Conservation (phyloP, 345 rosid genomes). For the Rubroshorea leprosula region DNA sequence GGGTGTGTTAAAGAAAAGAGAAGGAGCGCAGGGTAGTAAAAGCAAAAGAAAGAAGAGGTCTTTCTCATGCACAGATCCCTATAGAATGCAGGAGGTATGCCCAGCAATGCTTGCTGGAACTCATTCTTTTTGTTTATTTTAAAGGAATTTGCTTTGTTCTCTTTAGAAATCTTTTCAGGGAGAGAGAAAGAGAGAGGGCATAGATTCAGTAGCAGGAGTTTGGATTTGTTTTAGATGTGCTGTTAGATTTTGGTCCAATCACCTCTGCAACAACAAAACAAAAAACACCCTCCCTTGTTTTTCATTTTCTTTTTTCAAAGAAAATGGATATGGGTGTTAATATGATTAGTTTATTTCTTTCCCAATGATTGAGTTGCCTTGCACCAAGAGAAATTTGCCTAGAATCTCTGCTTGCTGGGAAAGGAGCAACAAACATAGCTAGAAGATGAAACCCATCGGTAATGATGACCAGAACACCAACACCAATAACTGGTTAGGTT, state of each 20-base stretch:
- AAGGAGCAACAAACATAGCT: slow-evolving; percentile 13
- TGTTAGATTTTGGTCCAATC: slow-evolving; percentile 35
- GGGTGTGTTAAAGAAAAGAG: not conserved
- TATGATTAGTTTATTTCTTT: slow-evolving; percentile 36
- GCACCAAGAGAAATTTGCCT: slow-evolving; percentile 26
- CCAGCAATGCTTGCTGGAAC: slow-evolving; percentile 54
- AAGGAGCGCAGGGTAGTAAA: slow-evolving; percentile 25
- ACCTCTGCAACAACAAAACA: slow-evolving; percentile 26
- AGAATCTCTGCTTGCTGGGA: slow-evolving; percentile 16
- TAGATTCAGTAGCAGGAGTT: slow-evolving; percentile 40
- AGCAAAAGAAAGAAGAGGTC: slow-evolving; percentile 52
- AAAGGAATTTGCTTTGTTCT: slow-evolving; percentile 56
- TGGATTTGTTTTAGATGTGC: slow-evolving; percentile 28
- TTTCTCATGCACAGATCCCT: slow-evolving; percentile 97
- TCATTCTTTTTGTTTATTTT: slow-evolving; percentile 67
- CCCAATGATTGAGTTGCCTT: slow-evolving; percentile 65
- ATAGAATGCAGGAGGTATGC: slow-evolving; percentile 67
- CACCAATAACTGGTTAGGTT: slow-evolving; percentile 57
- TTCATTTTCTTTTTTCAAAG: slow-evolving; percentile 11
- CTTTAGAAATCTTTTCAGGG: slow-evolving; percentile 33
- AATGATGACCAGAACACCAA: slow-evolving; percentile 43
- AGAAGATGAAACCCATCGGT: slow-evolving; percentile 56
- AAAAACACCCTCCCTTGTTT: not conserved
- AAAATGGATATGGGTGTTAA: slow-evolving; percentile 1
- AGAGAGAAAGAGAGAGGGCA: slow-evolving; percentile 25